A percentile compares a stretch with the other conserved stretches of the same genome.
Evolutionary conservation across 1,284 basidiomycete genomes (phyloP).

Genomic region (Taiwanofungus camphoratus): DNA sequence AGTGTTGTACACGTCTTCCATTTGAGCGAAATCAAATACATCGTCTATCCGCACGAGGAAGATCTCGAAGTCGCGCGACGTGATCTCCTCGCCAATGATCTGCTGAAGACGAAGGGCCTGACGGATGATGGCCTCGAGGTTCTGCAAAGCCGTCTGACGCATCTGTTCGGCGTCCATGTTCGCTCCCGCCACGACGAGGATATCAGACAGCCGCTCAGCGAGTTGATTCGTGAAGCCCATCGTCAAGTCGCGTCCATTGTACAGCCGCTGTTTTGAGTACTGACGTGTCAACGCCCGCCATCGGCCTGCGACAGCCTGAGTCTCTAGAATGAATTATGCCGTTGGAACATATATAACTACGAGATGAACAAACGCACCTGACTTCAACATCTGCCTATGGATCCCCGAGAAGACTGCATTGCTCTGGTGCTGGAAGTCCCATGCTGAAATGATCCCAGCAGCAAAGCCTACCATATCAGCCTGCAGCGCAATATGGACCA

Average conservation of each 20-base stretch:
- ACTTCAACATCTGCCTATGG: slow-evolving; percentile 17
- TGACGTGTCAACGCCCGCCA: slow-evolving; percentile 20
- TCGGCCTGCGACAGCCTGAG: slow-evolving; percentile 43
- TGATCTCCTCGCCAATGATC: slow-evolving; percentile 47
- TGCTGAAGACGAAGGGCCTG: slow-evolving; percentile 40
- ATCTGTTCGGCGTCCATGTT: slow-evolving; percentile 6
- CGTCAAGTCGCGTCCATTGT: slow-evolving; percentile 19
- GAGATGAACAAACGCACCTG: slow-evolving; percentile 8
- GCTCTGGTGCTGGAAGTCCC: slow-evolving; percentile 45
- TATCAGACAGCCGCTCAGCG: slow-evolving; percentile 17
- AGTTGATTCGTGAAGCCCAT: slow-evolving; percentile 18
- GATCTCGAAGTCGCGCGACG: slow-evolving; percentile 37
- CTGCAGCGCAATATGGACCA: slow-evolving; percentile 50
- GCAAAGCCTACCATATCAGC: slow-evolving; percentile 41
- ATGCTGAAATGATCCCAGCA: slow-evolving; percentile 44
- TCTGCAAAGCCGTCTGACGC: slow-evolving; percentile 7
- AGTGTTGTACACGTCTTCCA: slow-evolving; percentile 40
- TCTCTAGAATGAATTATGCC: slow-evolving; percentile 29
- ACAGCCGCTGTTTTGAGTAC: slow-evolving; percentile 21
- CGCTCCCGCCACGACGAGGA: slow-evolving; percentile 17
- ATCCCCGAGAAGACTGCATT: slow-evolving; percentile 29
- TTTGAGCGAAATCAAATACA: slow-evolving; percentile 34
- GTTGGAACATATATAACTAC: background rate
- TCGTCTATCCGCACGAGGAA: slow-evolving; percentile 33
- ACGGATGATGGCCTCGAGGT: slow-evolving; percentile 17